Conservation (phyloP, 1,284 basidiomycete species). For the Sutorius eximius region DNA sequence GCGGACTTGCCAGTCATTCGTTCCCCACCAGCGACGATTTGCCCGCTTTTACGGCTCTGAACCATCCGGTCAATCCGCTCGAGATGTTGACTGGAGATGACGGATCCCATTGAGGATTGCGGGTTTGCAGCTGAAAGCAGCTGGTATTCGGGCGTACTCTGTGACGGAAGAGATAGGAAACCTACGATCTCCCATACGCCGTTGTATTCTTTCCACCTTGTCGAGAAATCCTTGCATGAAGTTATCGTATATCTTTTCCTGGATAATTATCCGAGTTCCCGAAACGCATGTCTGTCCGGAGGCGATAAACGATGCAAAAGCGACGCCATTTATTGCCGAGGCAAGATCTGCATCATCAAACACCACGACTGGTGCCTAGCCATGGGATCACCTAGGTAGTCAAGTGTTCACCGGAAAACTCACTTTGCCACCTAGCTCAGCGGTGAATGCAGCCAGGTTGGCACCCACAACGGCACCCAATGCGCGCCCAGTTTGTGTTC, state of each 20-base stretch:
- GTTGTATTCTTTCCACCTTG: constrained; percentile 62
- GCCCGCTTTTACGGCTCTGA: constrained; percentile 43
- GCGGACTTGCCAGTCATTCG: constrained; percentile 58
- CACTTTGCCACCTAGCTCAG: constrained; percentile 81
- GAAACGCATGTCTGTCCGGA: constrained; percentile 87
- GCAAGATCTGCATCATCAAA: constrained; percentile 74
- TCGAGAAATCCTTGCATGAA: constrained; percentile 63
- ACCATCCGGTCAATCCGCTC: constrained; percentile 63
- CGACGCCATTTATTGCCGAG: constrained; percentile 72
- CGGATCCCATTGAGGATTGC: constrained; percentile 70
- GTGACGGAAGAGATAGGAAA: constrained; percentile 24
- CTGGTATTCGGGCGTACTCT: not conserved
- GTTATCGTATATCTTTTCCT: constrained; percentile 62
- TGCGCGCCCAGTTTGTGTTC: constrained; percentile 70
- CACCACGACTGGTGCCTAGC: constrained; percentile 71
- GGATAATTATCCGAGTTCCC: constrained; percentile 71
- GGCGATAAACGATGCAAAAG: constrained; percentile 81
- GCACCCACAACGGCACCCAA: constrained; percentile 69
- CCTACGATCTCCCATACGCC: constrained; percentile 75
- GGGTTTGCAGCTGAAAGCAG: constrained; percentile 59
- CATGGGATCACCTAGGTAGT: not conserved
- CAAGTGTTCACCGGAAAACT: constrained; percentile 2
- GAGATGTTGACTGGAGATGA: constrained; percentile 68
- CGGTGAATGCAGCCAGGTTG: constrained; percentile 73
- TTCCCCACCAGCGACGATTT: constrained; percentile 63